These are phyloP conservation scores for Ephemerocybe angulata DNA, from an alignment of 768 basidiomycete species.

Conservation along the genomic window DNA sequence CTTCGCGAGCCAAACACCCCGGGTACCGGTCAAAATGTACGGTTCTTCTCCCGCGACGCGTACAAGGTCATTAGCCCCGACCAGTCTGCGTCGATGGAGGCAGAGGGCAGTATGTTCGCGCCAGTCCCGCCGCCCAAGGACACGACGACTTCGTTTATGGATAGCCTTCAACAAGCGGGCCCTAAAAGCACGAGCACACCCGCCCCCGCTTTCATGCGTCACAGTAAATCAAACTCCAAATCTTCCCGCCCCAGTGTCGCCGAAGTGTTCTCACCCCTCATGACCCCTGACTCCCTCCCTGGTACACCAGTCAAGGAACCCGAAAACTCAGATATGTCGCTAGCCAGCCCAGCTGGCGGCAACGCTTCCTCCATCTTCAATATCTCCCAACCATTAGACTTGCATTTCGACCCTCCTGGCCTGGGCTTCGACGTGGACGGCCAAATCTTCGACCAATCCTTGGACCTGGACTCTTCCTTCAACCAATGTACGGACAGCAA, in stretches of 20 bases:
- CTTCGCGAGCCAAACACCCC: slow-evolving; percentile 68
- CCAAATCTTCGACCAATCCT: slow-evolving; percentile 30
- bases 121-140: slow-evolving; percentile 27
- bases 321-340: slow-evolving; percentile 27
- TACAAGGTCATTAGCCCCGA: slow-evolving; percentile 67
- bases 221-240: slow-evolving; percentile 22
- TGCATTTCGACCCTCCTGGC: slow-evolving; percentile 46
- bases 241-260: slow-evolving; percentile 41
- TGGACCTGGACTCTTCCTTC: slow-evolving; percentile 34
- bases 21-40: slow-evolving; percentile 74
- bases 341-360: slow-evolving; percentile 33
- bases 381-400: slow-evolving; percentile 51
- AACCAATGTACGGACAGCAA: slow-evolving; percentile 26
- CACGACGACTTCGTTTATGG: slow-evolving; percentile 26
- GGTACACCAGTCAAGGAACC: slow-evolving; percentile 12
- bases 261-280: slow-evolving; percentile 47
- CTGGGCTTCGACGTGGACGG: slow-evolving; percentile 37
- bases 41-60: slow-evolving; percentile 71
- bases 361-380: slow-evolving; percentile 50
- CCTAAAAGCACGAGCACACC: slow-evolving; percentile 25
- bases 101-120: slow-evolving; percentile 32
- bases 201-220: slow-evolving; percentile 25
- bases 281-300: neutral
- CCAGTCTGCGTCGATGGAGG: slow-evolving; percentile 45
- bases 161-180: slow-evolving; percentile 27